Base-by-base conservation (phyloP, 2,329 filamentous ascomycete genomes). In the Fusarium sp. region DNA sequence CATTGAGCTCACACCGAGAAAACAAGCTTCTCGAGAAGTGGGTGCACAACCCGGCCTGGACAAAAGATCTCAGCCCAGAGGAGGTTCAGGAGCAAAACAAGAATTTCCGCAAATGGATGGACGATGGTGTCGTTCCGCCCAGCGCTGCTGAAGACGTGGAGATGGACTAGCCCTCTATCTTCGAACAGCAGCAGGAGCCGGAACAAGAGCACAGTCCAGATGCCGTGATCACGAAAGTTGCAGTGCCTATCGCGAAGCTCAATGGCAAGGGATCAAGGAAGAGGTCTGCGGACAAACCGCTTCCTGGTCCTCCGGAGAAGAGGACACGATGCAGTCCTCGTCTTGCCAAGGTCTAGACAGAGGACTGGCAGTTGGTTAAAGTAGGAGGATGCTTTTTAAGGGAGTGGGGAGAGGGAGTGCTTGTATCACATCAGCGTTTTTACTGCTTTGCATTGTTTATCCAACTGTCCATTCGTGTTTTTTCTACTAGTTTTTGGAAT, bases 51-150 rank as follows among this genome's bases (percentile, higher is more conserved):
- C 90, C 91, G 62, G 87, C 92, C 66, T 95, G 94, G 80, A 84
- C 97, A 78, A 88, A 93, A 79, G 92, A 92, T 56, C 83, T 93
- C 80, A 91, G 91, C 77, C 91, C 92, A 80, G 92, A 92, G 70
- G 87, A 91, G 73, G 89, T 91, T n/a, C 84, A 91, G 76, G 88
- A 91, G 78, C 89, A 89, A 70, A 94, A 94, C 81, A 88, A 89
- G 74, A 86, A 86, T 59, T 88, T 85, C 72, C 80, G 83, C 69
- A 82, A 80, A 61, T 88, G 86, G 84, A 79, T 83, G 72, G 81
- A 83, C 44, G 84, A 87, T 28, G 85, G 84, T 15, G 66, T 82
- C 38, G 70, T 76, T 26, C 82, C 82, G 5, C 76, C 76, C 20
- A 72, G 74, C 52, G 76, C 77, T 40, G 58, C 75, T 45, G 76